phyloP scores from a whole-genome alignment of 2,329 filamentous ascomycete species.

The Phaeosphaeriaceae sp. region DNA sequence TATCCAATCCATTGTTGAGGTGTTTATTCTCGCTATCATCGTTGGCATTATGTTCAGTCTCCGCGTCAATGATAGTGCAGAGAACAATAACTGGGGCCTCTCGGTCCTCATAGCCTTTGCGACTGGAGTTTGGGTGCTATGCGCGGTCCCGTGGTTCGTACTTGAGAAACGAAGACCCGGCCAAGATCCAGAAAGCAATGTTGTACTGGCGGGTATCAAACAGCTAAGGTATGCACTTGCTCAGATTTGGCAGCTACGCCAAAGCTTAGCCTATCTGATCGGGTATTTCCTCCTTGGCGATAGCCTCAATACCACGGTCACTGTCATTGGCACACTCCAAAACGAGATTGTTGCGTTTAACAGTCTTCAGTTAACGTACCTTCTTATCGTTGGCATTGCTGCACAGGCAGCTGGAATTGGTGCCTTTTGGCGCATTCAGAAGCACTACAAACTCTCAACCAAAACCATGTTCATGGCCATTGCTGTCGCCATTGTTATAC shows the following conservation, averaged over 20 bases:
- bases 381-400: constrained; percentile 69
- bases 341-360: constrained; percentile 70
- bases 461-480: constrained; percentile 74
- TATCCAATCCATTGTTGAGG: constrained; percentile 66
- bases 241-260: constrained; percentile 69
- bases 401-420: constrained; percentile 69
- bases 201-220: constrained; percentile 65
- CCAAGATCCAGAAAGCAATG: constrained; percentile 57
- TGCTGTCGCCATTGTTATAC: constrained; percentile 65
- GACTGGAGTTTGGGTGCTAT: constrained; percentile 67
- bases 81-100: constrained; percentile 70
- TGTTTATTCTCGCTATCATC: constrained; percentile 50
- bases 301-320: constrained; percentile 72
- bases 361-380: constrained; percentile 68
- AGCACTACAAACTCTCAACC: constrained; percentile 63
- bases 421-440: constrained; percentile 66
- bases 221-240: constrained; percentile 62
- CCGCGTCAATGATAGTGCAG: constrained; percentile 63
- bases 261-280: constrained; percentile 67
- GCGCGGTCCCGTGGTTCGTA: constrained; percentile 71
- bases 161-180: constrained; percentile 69
- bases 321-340: constrained; percentile 70
- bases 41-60: constrained; percentile 60
- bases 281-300: constrained; percentile 72
- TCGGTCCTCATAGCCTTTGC: constrained; percentile 70